Percentiles rank a stretch among this genome's conserved stretches.
Evolutionary conservation across 2,329 filamentous ascomycete species (phyloP).

Genomic region (Pseudogymnoascus sp.): DNA sequence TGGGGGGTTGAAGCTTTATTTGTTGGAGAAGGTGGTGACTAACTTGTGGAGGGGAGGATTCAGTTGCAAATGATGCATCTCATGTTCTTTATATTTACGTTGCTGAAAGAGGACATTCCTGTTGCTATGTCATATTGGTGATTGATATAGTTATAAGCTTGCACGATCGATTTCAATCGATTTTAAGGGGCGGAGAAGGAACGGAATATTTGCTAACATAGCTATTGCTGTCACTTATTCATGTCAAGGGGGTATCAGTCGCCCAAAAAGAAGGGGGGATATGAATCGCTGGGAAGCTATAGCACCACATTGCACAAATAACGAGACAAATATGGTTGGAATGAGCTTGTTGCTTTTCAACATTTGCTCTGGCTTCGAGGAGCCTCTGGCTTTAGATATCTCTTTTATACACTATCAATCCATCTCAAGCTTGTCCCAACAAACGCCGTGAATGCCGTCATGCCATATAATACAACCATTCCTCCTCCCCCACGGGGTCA

Average conservation of each 20-base stretch:
- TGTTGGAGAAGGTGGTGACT: background rate
- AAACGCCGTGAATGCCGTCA: conserved; percentile 9
- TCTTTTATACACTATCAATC: conserved; percentile 9
- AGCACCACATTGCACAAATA: background rate
- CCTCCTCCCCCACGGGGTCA: background rate
- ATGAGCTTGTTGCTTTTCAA: conserved; percentile 3
- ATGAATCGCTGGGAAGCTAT: background rate
- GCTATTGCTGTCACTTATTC: background rate
- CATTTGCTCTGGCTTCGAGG: background rate
- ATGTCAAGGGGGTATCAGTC: background rate
- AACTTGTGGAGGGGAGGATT: background rate
- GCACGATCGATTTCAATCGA: background rate
- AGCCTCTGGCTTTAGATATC: conserved; percentile 4
- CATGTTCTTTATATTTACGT: background rate
- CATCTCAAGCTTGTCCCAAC: conserved; percentile 5
- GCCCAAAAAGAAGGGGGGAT: background rate
- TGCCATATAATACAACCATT: conserved; percentile 7
- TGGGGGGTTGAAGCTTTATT: background rate
- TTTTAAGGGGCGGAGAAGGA: background rate
- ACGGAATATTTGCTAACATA: background rate
- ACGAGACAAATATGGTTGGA: background rate
- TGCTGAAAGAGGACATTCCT: background rate
- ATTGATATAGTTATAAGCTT: background rate
- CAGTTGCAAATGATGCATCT: background rate
- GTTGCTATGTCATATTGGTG: background rate